These are phyloP conservation scores for Abelmoschus esculentus DNA, from an alignment of 345 rosid species.

Conservation along the genomic window DNA sequence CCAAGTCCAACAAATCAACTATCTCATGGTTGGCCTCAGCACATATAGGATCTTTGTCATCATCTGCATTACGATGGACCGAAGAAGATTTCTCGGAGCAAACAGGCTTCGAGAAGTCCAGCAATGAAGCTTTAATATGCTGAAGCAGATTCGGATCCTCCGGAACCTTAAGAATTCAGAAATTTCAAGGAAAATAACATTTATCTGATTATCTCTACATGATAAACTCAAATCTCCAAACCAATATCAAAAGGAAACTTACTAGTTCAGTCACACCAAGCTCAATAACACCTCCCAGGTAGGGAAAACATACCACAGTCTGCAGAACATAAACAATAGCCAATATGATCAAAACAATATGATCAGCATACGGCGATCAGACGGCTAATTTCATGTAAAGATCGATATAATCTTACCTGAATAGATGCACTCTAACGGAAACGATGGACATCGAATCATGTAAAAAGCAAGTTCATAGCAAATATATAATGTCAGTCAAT, in stretches of 20 bases:
- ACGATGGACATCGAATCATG: conserved; percentile 1
- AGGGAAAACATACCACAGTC: conserved; percentile 92
- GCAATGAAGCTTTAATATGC: conserved; percentile 66
- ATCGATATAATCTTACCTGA: conserved; percentile 47
- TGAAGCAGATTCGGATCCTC: conserved; percentile 68
- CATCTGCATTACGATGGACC: conserved; percentile 30
- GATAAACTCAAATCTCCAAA: background rate
- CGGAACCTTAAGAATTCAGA: conserved; percentile 39
- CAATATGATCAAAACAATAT: background rate
- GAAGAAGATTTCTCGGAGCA: conserved; percentile 41
- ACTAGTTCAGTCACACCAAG: conserved; percentile 85
- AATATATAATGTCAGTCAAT: conserved; percentile 20
- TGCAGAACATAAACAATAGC: conserved; percentile 24
- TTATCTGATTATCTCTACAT: too few relatives aligned
- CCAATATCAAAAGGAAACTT: conserved; percentile 14
- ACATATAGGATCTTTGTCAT: conserved; percentile 34
- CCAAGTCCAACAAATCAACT: conserved; percentile 28
- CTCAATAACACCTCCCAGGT: conserved; percentile 80
- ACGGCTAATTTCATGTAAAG: background rate
- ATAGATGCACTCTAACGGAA: conserved; percentile 78
- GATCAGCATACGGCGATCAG: background rate
- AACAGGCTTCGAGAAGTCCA: conserved; percentile 61
- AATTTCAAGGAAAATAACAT: conserved; percentile 1
- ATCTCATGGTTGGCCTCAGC: conserved; percentile 21
- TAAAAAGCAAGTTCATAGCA: background rate